phyloP scores from a whole-genome alignment of 2,329 filamentous ascomycete species.

The Microsporum ferrugineum region DNA sequence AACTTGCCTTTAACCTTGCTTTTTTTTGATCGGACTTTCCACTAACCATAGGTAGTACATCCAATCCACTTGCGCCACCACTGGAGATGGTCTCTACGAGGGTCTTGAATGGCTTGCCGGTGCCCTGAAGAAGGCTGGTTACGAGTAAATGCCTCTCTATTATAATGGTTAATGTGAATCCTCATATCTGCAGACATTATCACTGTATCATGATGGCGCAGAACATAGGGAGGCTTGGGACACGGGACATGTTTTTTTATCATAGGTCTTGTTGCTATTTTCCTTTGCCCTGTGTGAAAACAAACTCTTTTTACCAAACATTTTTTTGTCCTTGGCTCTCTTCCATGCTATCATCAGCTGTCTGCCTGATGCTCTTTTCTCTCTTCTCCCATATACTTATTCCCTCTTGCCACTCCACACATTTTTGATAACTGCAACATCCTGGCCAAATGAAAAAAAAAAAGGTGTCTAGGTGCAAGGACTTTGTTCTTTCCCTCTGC shows the following conservation, averaged over 20 bases:
- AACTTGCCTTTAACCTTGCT: conserved; percentile 18
- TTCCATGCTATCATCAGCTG: neutral
- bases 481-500: neutral
- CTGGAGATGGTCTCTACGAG: conserved; percentile 98
- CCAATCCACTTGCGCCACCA: conserved; percentile 98
- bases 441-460: neutral
- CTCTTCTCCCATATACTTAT: neutral
- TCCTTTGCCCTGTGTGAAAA: conserved; percentile 4
- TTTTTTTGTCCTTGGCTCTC: conserved; percentile 3
- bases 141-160: conserved; percentile 31
- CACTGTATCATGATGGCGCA: conserved; percentile 11
- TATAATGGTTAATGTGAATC: conserved; percentile 14
- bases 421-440: conserved; percentile 2
- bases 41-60: conserved; percentile 58
- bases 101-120: conserved; percentile 89
- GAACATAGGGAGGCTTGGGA: conserved; percentile 10
- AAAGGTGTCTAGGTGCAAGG: conserved; percentile 5
- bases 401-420: neutral
- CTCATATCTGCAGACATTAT: conserved; percentile 11
- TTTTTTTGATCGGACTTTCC: conserved; percentile 3
- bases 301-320: neutral
- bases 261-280: conserved; percentile 8
- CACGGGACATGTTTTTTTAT: conserved; percentile 7
- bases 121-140: conserved; percentile 61
- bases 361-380: neutral